Evolutionary conservation across 2,329 filamentous ascomycete genomes (phyloP), one percentile per base, ranked within the genome.

Genomic region (Lasiodiplodia sp.): DNA sequence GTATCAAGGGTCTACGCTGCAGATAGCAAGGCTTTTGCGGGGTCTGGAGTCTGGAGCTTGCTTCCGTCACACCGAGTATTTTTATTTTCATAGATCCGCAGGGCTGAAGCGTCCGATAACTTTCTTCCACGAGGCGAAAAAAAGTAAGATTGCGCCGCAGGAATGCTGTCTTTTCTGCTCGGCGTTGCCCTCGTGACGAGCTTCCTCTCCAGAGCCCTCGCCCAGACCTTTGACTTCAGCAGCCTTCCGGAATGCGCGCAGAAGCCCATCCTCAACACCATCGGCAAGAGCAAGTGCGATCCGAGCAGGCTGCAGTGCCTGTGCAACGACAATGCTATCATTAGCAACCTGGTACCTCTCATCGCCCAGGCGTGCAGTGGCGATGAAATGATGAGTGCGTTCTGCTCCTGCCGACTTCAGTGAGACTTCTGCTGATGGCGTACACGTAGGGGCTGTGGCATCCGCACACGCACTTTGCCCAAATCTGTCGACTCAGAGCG

Each of bases 181-280:
- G 40, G 38, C 53, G 2, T 56, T 23, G 40, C 57, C 25, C 37
- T 60, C 28, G 66, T 44, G 12, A 28, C 38, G 23, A 28, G 25
- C 2, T 51, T 68, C 34, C 16, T 40, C 16, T 16, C 37, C 23
- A 25, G 49, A 7, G 56, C 56, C 12, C 16, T 69, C 16, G 51
- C 38, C 31, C 21, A n/a, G 12, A 34, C 44, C 7, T 38, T 67
- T 28, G 55, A 58, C 38, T 56, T 67, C 21, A 60, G 53, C 25
- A 55, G 57, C 44, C 63, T 69, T 28, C 68, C 68, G 4, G 12
- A 51, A 16, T 69, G 68, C 28, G 68, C 64, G n/a, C 66, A 68
- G 47, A 18, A 12, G 18, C 51, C 53, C 16, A 64, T 69, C 25
- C 52, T 69, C 28, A 52, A 47, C 53, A 58, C 57, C 40, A 68